A percentile compares a stretch with the other conserved stretches of the same genome.
These are phyloP conservation scores for Boechera stricta DNA, from an alignment of 345 rosid genomes.

Conservation along the genomic window DNA sequence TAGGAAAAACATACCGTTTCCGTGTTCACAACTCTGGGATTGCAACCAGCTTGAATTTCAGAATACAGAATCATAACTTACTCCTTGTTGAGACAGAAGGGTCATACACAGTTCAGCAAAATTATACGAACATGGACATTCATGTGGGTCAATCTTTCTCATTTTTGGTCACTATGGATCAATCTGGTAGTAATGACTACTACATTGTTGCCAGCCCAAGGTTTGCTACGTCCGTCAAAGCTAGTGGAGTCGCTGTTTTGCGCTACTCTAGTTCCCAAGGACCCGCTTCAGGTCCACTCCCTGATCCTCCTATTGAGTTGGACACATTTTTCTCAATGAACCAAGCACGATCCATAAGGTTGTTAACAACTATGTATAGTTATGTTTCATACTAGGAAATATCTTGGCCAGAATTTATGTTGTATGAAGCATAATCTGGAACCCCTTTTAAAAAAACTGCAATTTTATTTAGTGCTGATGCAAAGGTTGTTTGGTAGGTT, in stretches of 20 bases:
- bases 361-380: slow-evolving; percentile 44
- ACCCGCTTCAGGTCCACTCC: slow-evolving; percentile 88
- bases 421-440: neutral
- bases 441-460: neutral
- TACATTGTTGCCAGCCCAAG: slow-evolving; percentile 87
- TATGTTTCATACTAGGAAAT: slow-evolving; percentile 33
- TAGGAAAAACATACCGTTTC: slow-evolving; percentile 84
- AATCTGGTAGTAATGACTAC: slow-evolving; percentile 78
- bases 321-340: slow-evolving; percentile 88
- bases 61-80: slow-evolving; percentile 87
- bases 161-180: slow-evolving; percentile 91
- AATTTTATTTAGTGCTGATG: slow-evolving; percentile 26
- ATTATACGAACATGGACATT: slow-evolving; percentile 80
- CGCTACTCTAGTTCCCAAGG: slow-evolving; percentile 86
- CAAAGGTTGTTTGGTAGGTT: slow-evolving; percentile 53
- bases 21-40: slow-evolving; percentile 89
- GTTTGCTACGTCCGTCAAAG: slow-evolving; percentile 59
- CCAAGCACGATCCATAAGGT: slow-evolving; percentile 98
- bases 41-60: slow-evolving; percentile 86
- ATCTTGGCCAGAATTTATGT: neutral
- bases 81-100: slow-evolving; percentile 97
- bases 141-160: slow-evolving; percentile 96
- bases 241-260: slow-evolving; percentile 76
- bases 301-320: slow-evolving; percentile 72
- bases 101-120: slow-evolving; percentile 88